Evolutionary conservation across 805 yeast species (phyloP), one percentile per base, ranked within the genome.

Genomic region (Diddensiella santjacobensis): DNA sequence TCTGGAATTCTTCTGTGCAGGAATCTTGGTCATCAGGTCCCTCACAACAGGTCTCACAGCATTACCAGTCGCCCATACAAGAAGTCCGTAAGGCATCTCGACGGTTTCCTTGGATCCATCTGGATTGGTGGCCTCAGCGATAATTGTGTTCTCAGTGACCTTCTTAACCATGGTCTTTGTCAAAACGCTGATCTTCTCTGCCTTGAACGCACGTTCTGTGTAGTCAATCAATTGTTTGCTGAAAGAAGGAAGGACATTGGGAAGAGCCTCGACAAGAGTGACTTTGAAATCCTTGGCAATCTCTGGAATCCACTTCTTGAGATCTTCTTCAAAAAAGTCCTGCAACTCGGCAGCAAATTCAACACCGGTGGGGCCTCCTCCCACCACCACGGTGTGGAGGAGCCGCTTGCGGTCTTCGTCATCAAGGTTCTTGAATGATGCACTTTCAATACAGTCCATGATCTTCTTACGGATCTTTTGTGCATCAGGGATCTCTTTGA

Each of bases 361-460:
- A 54, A 90, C 96, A 73, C 98, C 98, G 39, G 98, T 90, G 66
- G 98, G 97, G 56, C 98, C 98, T 70, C 97, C 98, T 62, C 98
- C 98, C 58, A 93, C 95, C 54, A 91, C 95, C 54, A 91, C 91
- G 60, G 89, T 83, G 54, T 83, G 84, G 65, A 90, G 77, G 60
- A 91, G 77, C 67, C 96, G 80, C 70, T 81, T 79, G 70, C 97
- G 81, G 66, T 87, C 95, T 18, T 82, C 81, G 58, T 80, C 87
- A 52, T 76, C 79, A 29, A 63, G 53, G 47, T 73, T 82, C 58
- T 77, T 78, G 49, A 93, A 87, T 58, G 89, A 77, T 38, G 97
- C 96, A 54, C 88, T 84, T 73, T 91, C 96, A 61, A 90, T 82
- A 59, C 85, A 79, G 65, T 87, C 87, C 84, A 89, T 86, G 54